phyloP scores from a whole-genome alignment of 169 alveolate species.

The Plasmodium gaboni region DNA sequence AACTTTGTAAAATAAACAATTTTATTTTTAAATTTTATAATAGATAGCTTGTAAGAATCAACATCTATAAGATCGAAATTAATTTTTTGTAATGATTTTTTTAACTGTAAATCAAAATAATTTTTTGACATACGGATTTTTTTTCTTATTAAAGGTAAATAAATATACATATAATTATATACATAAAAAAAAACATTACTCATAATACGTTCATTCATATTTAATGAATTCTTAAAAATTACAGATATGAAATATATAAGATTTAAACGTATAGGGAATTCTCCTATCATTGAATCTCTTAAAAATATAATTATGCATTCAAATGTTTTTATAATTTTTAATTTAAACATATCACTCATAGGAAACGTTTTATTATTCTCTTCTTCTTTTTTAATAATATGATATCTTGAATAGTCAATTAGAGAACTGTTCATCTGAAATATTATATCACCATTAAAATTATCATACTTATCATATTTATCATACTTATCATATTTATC shows the following conservation, averaged over 20 bases:
- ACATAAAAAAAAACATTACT: slow-evolving; percentile 72
- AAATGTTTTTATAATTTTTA: slow-evolving; percentile 59
- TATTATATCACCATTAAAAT: background rate
- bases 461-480: background rate
- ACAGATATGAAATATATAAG: slow-evolving; percentile 29
- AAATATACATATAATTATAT: slow-evolving; percentile 59
- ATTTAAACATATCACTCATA: background rate
- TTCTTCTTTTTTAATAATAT: too few species aligned
- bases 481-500: background rate
- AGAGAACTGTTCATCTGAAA: too few species aligned
- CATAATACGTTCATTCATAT: slow-evolving; percentile 46
- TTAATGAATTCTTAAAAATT: slow-evolving; percentile 34
- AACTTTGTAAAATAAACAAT: slow-evolving; percentile 51
- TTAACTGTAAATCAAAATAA: slow-evolving; percentile 65
- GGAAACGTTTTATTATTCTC: too few species aligned
- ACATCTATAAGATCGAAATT: slow-evolving; percentile 55
- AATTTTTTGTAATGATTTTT: slow-evolving; percentile 41
- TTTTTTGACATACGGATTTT: slow-evolving; percentile 34
- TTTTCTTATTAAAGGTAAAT: slow-evolving; percentile 62
- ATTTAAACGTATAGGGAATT: slow-evolving; percentile 54
- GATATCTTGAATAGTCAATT: too few species aligned
- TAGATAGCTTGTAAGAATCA: slow-evolving; percentile 59
- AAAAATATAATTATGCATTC: slow-evolving; percentile 61
- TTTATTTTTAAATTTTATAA: slow-evolving; percentile 38
- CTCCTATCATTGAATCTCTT: slow-evolving; percentile 64